Conservation (phyloP, 2,329 filamentous ascomycete genomes). For the Trichoderma harzianum region DNA sequence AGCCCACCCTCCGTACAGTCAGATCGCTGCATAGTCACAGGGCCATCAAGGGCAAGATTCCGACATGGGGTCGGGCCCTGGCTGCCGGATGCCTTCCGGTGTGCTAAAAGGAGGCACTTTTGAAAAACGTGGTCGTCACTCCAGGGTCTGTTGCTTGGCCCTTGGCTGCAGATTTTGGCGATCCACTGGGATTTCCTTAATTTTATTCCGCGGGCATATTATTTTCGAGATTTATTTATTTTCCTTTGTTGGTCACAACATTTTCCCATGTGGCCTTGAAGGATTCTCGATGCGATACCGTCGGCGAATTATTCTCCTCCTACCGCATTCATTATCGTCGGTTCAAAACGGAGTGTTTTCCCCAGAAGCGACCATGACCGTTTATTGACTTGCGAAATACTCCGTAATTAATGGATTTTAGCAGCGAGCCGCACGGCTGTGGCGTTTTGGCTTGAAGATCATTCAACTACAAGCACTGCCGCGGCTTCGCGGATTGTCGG, state of each 20-base stretch:
- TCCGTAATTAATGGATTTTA: background rate
- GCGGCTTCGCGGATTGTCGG: background rate
- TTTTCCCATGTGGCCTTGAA: background rate
- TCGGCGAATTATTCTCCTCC: background rate
- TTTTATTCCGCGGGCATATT: conserved; percentile 10
- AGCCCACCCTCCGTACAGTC: background rate
- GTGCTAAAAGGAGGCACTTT: conserved; percentile 17
- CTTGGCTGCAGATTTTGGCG: conserved; percentile 4
- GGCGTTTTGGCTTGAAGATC: conserved; percentile 1
- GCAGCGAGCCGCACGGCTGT: background rate
- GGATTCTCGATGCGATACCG: background rate
- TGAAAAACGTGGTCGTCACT: conserved; percentile 13
- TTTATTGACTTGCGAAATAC: background rate
- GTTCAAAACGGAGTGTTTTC: background rate
- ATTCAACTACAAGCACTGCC: background rate
- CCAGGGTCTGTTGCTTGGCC: background rate
- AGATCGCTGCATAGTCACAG: conserved; percentile 11
- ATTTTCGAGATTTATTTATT: background rate
- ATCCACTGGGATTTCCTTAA: conserved; percentile 13
- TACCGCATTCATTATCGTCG: background rate
- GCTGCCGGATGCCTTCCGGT: conserved; percentile 11
- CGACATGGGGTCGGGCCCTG: background rate
- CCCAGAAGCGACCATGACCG: background rate
- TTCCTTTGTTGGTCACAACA: background rate
- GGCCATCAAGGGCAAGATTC: background rate